phyloP scores from a whole-genome alignment of 805 yeast genomes.

The Candida oleophila region DNA sequence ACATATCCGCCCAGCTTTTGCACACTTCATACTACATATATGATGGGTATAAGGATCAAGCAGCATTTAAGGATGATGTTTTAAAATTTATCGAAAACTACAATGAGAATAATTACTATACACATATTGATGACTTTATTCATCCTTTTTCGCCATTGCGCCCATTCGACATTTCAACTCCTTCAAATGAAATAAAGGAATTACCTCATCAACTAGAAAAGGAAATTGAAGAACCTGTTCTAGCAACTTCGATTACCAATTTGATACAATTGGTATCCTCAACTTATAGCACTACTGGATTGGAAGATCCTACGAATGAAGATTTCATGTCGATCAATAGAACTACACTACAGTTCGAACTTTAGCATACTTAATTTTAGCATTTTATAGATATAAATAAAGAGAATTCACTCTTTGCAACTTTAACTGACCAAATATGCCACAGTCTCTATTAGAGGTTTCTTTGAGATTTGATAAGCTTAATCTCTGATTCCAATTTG shows the following conservation, averaged over 20 bases:
- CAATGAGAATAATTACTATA: not conserved
- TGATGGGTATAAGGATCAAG: constrained; percentile 36
- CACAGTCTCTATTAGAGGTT: no score
- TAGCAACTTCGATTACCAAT: not conserved
- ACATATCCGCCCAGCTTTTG: constrained; percentile 10
- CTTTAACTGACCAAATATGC: not conserved
- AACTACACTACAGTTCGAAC: not conserved
- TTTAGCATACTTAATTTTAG: not conserved
- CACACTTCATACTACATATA: constrained; percentile 18
- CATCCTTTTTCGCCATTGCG: constrained; percentile 2
- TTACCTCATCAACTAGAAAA: not conserved
- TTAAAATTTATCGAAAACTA: constrained; percentile 8
- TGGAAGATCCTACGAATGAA: not conserved
- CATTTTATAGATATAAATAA: not conserved
- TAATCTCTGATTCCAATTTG: constrained; percentile 76
- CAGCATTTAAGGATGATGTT: constrained; percentile 9
- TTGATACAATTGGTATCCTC: not conserved
- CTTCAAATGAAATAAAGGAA: not conserved
- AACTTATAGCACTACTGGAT: not conserved
- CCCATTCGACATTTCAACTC: not conserved
- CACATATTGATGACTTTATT: not conserved
- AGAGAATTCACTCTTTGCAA: not conserved
- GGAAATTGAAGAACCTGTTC: not conserved
- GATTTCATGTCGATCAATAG: not conserved
- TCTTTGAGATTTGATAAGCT: constrained; percentile 41